Percentiles rank a stretch among this genome's conserved stretches.
phyloP scores from a whole-genome alignment of 2,329 filamentous ascomycete species.

The Drechslerella stenobrocha region DNA sequence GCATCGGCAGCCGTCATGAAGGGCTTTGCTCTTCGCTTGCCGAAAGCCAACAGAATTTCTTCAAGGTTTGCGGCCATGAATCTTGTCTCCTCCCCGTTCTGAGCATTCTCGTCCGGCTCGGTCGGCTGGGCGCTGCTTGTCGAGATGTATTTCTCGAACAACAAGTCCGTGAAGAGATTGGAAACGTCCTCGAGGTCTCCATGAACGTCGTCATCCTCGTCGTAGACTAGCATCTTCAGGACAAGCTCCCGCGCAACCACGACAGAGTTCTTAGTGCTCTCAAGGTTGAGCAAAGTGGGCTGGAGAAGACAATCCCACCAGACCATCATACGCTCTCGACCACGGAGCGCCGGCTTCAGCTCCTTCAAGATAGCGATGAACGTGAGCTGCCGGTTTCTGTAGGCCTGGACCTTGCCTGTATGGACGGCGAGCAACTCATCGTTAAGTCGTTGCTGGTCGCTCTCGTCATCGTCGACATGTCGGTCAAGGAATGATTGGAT shows the following conservation, averaged over 20 bases:
- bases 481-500: slow-evolving; percentile 71
- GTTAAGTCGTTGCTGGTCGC: slow-evolving; percentile 70
- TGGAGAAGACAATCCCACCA: slow-evolving; percentile 72
- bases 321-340: slow-evolving; percentile 65
- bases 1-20: slow-evolving; percentile 69
- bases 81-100: slow-evolving; percentile 54
- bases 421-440: slow-evolving; percentile 72
- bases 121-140: slow-evolving; percentile 55
- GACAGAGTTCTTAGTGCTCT: slow-evolving; percentile 66
- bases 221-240: slow-evolving; percentile 66
- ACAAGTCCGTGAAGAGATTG: slow-evolving; percentile 62
- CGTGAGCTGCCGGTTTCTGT: slow-evolving; percentile 64
- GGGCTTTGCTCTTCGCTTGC: slow-evolving; percentile 70
- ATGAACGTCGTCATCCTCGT: slow-evolving; percentile 56
- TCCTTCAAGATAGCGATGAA: slow-evolving; percentile 70
- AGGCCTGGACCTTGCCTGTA: slow-evolving; percentile 65
- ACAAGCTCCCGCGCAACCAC: slow-evolving; percentile 68
- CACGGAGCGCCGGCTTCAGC: slow-evolving; percentile 67
- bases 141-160: slow-evolving; percentile 65
- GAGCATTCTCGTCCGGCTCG: slow-evolving; percentile 55
- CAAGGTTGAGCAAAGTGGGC: slow-evolving; percentile 63
- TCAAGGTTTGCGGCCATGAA: slow-evolving; percentile 59
- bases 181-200: slow-evolving; percentile 58
- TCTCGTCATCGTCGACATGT: slow-evolving; percentile 69
- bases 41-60: slow-evolving; percentile 62